phyloP scores from a whole-genome alignment of 768 basidiomycete genomes.

The Lactarius akahatsu region DNA sequence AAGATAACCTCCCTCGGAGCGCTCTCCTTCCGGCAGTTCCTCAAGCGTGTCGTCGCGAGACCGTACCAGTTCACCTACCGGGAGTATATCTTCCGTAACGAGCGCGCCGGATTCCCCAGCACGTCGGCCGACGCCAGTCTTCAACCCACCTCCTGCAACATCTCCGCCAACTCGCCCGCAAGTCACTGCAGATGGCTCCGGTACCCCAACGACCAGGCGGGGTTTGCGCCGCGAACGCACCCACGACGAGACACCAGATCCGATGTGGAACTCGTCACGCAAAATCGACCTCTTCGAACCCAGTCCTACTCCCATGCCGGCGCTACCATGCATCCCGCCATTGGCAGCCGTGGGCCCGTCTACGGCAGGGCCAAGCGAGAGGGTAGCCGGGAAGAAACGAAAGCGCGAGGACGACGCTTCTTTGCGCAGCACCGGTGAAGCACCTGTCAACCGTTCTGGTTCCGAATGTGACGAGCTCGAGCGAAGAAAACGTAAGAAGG shows the following conservation, averaged over 20 bases:
- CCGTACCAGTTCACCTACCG: not conserved
- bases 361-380: constrained; percentile 3
- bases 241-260: not conserved
- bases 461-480: not conserved
- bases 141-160: not conserved
- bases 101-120: not conserved
- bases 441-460: not conserved
- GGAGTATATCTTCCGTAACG: not conserved
- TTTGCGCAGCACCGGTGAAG: not conserved
- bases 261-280: constrained; percentile 16
- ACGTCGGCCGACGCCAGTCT: not conserved
- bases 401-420: constrained; percentile 8
- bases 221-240: constrained; percentile 19
- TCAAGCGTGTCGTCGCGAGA: not conserved
- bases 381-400: constrained; percentile 20
- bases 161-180: not conserved
- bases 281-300: not conserved
- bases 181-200: not conserved
- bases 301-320: not conserved
- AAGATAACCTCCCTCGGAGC: not conserved
- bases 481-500: constrained; percentile 14
- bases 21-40: not conserved
- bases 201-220: not conserved
- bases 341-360: not conserved
- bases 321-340: not conserved